Conservation (phyloP, 768 basidiomycete species). For the Rhizopogon rudus region DNA sequence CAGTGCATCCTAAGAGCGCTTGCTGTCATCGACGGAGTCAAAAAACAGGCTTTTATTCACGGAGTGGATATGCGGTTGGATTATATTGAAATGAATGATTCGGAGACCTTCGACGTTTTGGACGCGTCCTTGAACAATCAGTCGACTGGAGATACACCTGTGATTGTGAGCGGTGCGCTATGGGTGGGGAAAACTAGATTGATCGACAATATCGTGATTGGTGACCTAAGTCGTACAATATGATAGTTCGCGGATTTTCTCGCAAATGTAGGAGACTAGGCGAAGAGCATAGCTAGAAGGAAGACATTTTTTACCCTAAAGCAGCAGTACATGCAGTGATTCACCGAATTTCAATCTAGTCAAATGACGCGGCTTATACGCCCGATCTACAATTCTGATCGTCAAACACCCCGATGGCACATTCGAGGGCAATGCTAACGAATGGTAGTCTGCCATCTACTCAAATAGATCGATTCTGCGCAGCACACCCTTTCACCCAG, state of each 20-base stretch:
- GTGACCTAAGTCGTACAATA: constrained; percentile 27
- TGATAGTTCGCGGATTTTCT: neutral
- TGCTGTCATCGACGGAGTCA: constrained; percentile 32
- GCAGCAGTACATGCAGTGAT: too few species aligned
- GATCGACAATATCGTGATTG: constrained; percentile 90
- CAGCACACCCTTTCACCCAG: constrained; percentile 46
- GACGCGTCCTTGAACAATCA: constrained; percentile 24
- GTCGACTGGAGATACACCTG: constrained; percentile 28
- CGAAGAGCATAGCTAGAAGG: too few species aligned
- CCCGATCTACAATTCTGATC: neutral
- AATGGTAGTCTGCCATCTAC: constrained; percentile 17
- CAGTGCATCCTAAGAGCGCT: constrained; percentile 43
- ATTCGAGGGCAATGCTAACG: constrained; percentile 14
- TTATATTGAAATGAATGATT: constrained; percentile 87
- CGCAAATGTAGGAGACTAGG: too few species aligned
- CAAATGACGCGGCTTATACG: too few species aligned
- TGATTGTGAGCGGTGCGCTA: constrained; percentile 82
- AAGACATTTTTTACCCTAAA: too few species aligned
- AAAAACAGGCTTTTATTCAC: constrained; percentile 24
- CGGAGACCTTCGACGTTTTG: constrained; percentile 66
- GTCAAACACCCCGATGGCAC: constrained; percentile 4
- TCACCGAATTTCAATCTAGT: too few species aligned
- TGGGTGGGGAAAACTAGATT: constrained; percentile 84
- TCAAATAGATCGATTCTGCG: constrained; percentile 30
- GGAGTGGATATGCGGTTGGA: constrained; percentile 62